Percentiles rank a stretch among this genome's conserved stretches.
Conservation (phyloP, 495 filamentous ascomycete species). For the Penicillium bovifimosum region DNA sequence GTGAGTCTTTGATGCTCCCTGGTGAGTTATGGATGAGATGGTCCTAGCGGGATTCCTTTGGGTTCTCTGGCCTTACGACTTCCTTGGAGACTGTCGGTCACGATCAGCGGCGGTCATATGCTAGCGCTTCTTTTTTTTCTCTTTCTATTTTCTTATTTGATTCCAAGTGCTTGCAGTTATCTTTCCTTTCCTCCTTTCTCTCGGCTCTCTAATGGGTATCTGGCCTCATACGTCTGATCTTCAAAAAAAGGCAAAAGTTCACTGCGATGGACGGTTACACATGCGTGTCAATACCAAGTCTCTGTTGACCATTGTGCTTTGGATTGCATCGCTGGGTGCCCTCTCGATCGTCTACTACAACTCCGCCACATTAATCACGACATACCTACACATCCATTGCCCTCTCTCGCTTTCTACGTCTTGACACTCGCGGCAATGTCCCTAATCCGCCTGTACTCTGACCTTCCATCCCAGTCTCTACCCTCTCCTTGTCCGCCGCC, state of each 20-base stretch:
- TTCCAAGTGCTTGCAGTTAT: constrained; percentile 22
- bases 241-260: constrained; percentile 26
- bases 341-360: constrained; percentile 3
- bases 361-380: constrained; percentile 1
- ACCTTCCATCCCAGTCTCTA: constrained; percentile 1
- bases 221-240: constrained; percentile 44
- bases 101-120: constrained; percentile 33
- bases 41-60: constrained; percentile 18
- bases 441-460: constrained; percentile 3
- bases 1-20: constrained; percentile 28
- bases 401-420: constrained; percentile 4
- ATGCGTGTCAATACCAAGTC: constrained; percentile 28
- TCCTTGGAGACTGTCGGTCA: constrained; percentile 33
- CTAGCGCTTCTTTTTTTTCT: constrained; percentile 39
- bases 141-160: constrained; percentile 33
- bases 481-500: background rate
- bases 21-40: constrained; percentile 15
- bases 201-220: constrained; percentile 39
- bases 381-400: constrained; percentile 15
- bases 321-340: constrained; percentile 15
- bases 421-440: constrained; percentile 2
- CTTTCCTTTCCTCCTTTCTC: constrained; percentile 46
- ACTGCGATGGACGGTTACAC: constrained; percentile 19
- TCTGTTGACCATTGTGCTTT: constrained; percentile 15
- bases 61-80: constrained; percentile 32